These are phyloP conservation scores for Sugiyamaella americana DNA, from an alignment of 805 yeast species.

Conservation along the genomic window DNA sequence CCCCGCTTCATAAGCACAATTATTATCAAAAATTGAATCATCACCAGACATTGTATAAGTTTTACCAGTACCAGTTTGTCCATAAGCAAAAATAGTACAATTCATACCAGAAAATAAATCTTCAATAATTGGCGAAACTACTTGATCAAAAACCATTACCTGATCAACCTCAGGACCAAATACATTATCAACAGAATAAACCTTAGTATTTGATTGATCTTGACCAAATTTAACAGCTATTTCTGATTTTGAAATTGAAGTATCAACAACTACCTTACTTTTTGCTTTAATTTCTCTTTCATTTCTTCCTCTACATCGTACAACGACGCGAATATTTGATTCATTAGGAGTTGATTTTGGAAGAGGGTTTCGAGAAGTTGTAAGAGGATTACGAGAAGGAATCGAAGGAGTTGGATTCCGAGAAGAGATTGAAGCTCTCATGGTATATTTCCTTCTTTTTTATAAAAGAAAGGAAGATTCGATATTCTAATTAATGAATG, in stretches of 20 bases:
- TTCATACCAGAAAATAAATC: slow-evolving; percentile 74
- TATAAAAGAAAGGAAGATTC: too few relatives aligned
- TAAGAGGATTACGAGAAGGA: too few relatives aligned
- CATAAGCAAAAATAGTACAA: slow-evolving; percentile 80
- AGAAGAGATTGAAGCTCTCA: too few relatives aligned
- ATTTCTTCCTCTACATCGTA: slow-evolving; percentile 58
- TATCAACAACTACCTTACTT: slow-evolving; percentile 55
- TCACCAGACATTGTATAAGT: slow-evolving; percentile 72
- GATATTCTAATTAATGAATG: too few relatives aligned
- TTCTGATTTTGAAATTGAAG: slow-evolving; percentile 44
- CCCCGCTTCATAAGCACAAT: slow-evolving; percentile 45
- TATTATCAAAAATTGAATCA: slow-evolving; percentile 41
- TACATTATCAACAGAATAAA: slow-evolving; percentile 70
- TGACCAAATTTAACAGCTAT: slow-evolving; percentile 42
- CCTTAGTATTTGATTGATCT: slow-evolving; percentile 33
- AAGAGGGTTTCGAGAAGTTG: too few relatives aligned
- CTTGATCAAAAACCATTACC: slow-evolving; percentile 53
- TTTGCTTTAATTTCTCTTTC: slow-evolving; percentile 51
- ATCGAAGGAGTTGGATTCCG: too few relatives aligned
- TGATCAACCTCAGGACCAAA: slow-evolving; percentile 83
- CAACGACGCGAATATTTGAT: slow-evolving; percentile 54
- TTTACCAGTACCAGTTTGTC: slow-evolving; percentile 90
- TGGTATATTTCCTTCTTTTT: too few relatives aligned
- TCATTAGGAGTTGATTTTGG: slow-evolving; percentile 21
- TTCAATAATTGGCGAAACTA: slow-evolving; percentile 56